Evolutionary conservation across 2,329 filamentous ascomycete genomes (phyloP).

Genomic region (Talaromyces albobiverticillius): DNA sequence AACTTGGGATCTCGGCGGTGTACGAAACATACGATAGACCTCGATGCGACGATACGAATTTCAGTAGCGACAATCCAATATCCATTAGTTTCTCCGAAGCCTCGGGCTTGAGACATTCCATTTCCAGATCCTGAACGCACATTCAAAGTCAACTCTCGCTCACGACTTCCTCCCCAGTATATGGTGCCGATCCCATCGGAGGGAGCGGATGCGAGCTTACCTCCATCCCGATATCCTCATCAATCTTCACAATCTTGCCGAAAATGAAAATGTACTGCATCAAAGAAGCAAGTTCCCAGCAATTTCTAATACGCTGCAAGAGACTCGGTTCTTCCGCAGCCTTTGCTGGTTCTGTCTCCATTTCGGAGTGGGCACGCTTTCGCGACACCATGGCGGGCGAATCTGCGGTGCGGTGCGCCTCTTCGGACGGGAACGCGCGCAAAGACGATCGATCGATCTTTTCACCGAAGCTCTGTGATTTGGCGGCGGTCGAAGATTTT

Average conservation of each 20-base stretch:
- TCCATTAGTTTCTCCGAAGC: conserved; percentile 71
- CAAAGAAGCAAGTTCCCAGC: conserved; percentile 93
- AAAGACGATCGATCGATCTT: conserved; percentile 6
- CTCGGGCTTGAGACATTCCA: conserved; percentile 75
- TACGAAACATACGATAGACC: conserved; percentile 72
- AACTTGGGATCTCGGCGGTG: no score
- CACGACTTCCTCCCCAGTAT: not conserved
- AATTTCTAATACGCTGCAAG: conserved; percentile 72
- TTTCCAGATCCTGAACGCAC: conserved; percentile 71
- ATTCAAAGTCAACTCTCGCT: not conserved
- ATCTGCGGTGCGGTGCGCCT: not conserved
- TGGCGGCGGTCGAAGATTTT: no score
- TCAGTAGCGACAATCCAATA: conserved; percentile 82
- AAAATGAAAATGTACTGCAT: conserved; percentile 94
- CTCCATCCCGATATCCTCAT: conserved; percentile 85
- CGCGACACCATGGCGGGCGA: conserved; percentile 49
- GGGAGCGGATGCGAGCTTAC: conserved; percentile 51
- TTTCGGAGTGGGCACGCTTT: conserved; percentile 56
- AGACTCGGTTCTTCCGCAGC: conserved; percentile 41
- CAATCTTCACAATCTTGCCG: conserved; percentile 82
- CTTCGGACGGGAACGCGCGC: conserved; percentile 1
- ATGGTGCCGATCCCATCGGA: not conserved
- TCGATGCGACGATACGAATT: conserved; percentile 90
- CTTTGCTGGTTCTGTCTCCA: conserved; percentile 47
- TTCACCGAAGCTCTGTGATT: conserved; percentile 12